These are phyloP conservation scores for Axilococcus clingmanii DNA, from an alignment of 139 green algal genomes.

Conservation along the genomic window DNA sequence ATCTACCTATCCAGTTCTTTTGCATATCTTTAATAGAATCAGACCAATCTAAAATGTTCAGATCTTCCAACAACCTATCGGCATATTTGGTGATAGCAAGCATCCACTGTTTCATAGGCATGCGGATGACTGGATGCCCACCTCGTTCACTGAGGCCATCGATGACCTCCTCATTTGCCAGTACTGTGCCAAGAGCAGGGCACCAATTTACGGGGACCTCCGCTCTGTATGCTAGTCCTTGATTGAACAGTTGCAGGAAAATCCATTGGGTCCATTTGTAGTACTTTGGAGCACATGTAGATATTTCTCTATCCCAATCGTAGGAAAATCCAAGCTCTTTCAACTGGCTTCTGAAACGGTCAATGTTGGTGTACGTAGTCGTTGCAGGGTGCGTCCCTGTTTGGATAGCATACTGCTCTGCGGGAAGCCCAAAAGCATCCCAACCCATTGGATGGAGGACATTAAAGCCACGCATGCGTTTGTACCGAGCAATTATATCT, in stretches of 20 bases:
- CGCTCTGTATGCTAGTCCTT: constrained; percentile 90
- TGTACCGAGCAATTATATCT: constrained; percentile 95
- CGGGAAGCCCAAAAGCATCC: constrained; percentile 96
- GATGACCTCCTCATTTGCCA: constrained; percentile 96
- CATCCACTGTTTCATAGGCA: constrained; percentile 99
- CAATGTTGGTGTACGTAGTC: constrained; percentile 85
- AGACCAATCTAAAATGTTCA: constrained; percentile 89
- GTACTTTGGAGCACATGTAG: constrained; percentile 85
- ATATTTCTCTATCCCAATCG: constrained; percentile 88
- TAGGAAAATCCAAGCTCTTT: constrained; percentile 90
- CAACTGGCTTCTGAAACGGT: constrained; percentile 85
- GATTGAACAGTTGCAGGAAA: constrained; percentile 92
- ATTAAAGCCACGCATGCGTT: constrained; percentile 91
- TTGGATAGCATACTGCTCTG: constrained; percentile 96
- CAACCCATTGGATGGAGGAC: constrained; percentile 99
- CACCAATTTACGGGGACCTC: constrained; percentile 99
- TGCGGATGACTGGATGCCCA: constrained; percentile 82
- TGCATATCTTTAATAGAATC: constrained; percentile 99
- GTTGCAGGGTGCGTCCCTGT: constrained; percentile 88
- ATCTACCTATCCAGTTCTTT: constrained; percentile 96
- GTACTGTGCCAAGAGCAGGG: constrained; percentile 87
- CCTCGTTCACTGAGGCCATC: constrained; percentile 85
- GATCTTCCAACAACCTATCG: constrained; percentile 85
- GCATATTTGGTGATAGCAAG: constrained; percentile 92
- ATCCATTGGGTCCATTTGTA: constrained; percentile 99